phyloP scores from a whole-genome alignment of 2,329 filamentous ascomycete genomes.

The Hypoxylon sp. region DNA sequence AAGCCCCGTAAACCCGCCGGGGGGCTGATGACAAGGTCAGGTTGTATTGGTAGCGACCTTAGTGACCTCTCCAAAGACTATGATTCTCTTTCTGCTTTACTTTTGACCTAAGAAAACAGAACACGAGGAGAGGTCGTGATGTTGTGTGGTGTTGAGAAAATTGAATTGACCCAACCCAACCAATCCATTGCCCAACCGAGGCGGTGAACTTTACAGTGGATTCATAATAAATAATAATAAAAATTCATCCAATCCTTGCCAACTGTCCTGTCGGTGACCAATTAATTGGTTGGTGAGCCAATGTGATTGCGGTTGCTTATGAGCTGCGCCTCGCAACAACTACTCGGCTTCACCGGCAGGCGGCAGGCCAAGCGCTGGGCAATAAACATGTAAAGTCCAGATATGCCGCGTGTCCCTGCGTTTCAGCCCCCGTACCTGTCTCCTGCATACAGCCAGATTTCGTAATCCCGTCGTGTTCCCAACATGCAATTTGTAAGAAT shows the following conservation, averaged over 20 bases:
- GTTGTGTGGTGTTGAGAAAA: slow-evolving; percentile 34
- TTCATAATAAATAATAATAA: slow-evolving; percentile 7
- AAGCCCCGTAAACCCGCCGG: slow-evolving; percentile 34
- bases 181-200: slow-evolving; percentile 15
- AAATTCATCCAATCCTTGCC: slow-evolving; percentile 12
- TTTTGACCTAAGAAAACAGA: slow-evolving; percentile 12
- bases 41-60: neutral
- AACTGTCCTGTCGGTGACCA: slow-evolving; percentile 6
- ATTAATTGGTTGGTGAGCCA: slow-evolving; percentile 17
- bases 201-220: slow-evolving; percentile 27
- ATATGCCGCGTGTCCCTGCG: slow-evolving; percentile 30
- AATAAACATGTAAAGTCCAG: slow-evolving; percentile 2
- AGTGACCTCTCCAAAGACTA: slow-evolving; percentile 3
- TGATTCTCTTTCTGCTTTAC: slow-evolving; percentile 16
- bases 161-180: slow-evolving; percentile 17
- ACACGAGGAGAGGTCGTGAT: slow-evolving; percentile 24
- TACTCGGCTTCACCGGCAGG: slow-evolving; percentile 23
- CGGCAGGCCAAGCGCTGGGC: slow-evolving; percentile 4
- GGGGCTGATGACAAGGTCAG: slow-evolving; percentile 13
- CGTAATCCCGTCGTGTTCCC: slow-evolving; percentile 6
- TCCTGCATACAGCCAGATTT: slow-evolving; percentile 16
- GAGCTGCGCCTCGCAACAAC: slow-evolving; percentile 26
- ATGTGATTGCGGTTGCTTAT: slow-evolving; percentile 19
- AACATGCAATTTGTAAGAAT: slow-evolving; percentile 33
- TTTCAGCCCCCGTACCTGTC: slow-evolving; percentile 23